Conservation (phyloP, 2,329 filamentous ascomycete genomes). For the Capronia epimyces region DNA sequence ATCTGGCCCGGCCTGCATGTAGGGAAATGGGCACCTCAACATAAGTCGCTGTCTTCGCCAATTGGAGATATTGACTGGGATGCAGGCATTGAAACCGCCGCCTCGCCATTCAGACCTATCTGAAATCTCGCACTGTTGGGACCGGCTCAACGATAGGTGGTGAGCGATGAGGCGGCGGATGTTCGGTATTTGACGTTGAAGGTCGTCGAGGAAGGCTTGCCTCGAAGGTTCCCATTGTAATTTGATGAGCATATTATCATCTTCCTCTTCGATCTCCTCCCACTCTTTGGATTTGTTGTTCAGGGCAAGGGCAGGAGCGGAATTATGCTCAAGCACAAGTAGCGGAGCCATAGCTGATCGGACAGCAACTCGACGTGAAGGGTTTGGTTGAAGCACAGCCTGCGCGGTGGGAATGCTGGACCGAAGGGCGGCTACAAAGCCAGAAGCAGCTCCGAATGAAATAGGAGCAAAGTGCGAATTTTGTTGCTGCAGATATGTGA, state of each 20-base stretch:
- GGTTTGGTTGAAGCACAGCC: too few relatives aligned
- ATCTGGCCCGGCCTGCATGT: conserved; percentile 16
- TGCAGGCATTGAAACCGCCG: conserved; percentile 25
- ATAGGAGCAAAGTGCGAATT: too few relatives aligned
- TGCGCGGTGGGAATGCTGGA: too few relatives aligned
- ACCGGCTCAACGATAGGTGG: neutral
- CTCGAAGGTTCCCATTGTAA: conserved; percentile 1
- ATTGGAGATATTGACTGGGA: conserved; percentile 15
- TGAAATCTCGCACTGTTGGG: neutral
- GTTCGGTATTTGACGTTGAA: neutral
- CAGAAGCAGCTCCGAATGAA: too few relatives aligned
- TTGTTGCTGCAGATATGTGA: too few relatives aligned
- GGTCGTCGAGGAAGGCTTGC: conserved; percentile 1
- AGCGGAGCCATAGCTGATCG: neutral
- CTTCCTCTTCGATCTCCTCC: conserved; percentile 5
- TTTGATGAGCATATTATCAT: conserved; percentile 5
- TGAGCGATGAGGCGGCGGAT: neutral
- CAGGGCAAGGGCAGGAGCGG: neutral
- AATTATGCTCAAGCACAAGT: neutral
- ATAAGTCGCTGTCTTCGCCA: conserved; percentile 11
- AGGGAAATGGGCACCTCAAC: conserved; percentile 18
- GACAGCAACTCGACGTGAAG: too few relatives aligned
- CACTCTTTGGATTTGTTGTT: neutral
- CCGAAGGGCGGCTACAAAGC: too few relatives aligned
- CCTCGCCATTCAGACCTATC: conserved; percentile 16